Evolutionary conservation across 345 rosid species (phyloP).

Genomic region (Sonneratia caseolaris): DNA sequence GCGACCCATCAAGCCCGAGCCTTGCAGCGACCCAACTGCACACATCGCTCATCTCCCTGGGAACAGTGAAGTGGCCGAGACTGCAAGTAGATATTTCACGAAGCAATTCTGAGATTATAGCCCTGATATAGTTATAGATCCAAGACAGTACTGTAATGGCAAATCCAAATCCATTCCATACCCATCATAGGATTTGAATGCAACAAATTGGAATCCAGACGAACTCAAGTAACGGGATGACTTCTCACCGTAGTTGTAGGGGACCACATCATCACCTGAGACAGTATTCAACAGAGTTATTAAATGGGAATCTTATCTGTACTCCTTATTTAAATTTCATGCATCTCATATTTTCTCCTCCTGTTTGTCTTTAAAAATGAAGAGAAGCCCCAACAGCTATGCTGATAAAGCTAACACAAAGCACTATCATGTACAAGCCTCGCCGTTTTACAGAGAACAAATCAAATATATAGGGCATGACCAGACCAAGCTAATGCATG

Average conservation of each 20-base stretch:
- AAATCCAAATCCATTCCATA: background rate
- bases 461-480: too few relatives aligned
- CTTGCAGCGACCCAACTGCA: slow-evolving; percentile 18
- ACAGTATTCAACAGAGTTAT: background rate
- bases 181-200: slow-evolving; percentile 19
- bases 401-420: background rate
- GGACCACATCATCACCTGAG: slow-evolving; percentile 21
- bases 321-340: background rate
- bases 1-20: slow-evolving; percentile 25
- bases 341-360: background rate
- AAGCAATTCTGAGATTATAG: background rate
- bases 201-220: slow-evolving; percentile 13
- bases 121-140: background rate
- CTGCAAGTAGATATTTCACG: slow-evolving; percentile 5
- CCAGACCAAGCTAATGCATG: background rate
- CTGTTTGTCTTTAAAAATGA: background rate
- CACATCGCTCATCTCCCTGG: slow-evolving; percentile 18
- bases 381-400: background rate
- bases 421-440: background rate
- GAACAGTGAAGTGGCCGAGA: slow-evolving; percentile 19
- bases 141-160: background rate
- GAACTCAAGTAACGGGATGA: slow-evolving; percentile 12
- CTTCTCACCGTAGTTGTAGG: slow-evolving; percentile 15
- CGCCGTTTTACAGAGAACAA: too few relatives aligned
- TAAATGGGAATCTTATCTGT: background rate